Conservation (phyloP, 768 basidiomycete species). For the Suillus weaverae region DNA sequence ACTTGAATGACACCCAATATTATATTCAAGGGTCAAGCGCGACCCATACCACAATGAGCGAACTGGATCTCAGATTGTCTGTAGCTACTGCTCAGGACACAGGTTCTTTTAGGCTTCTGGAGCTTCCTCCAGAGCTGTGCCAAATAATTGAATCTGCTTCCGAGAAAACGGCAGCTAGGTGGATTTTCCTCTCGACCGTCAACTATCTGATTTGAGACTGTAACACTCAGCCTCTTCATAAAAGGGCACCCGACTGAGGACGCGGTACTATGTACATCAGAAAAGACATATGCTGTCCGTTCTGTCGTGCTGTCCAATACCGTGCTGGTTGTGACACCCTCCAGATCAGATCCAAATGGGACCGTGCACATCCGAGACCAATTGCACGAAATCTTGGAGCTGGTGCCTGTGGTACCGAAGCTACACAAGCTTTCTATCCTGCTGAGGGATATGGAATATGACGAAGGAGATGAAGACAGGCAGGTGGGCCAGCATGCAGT, state of each 20-base stretch:
- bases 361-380: constrained; percentile 74
- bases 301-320: constrained; percentile 91
- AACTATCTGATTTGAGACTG: neutral
- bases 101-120: constrained; percentile 66
- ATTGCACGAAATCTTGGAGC: constrained; percentile 81
- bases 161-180: constrained; percentile 15
- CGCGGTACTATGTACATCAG: constrained; percentile 83
- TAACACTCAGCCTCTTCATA: constrained; percentile 57
- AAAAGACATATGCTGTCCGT: constrained; percentile 80
- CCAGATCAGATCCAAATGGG: constrained; percentile 35
- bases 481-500: constrained; percentile 21
- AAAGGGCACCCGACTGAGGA: constrained; percentile 83
- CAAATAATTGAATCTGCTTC: constrained; percentile 57
- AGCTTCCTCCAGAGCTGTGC: constrained; percentile 71
- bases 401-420: constrained; percentile 74
- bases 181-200: neutral
- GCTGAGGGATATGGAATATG: constrained; percentile 67
- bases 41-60: constrained; percentile 18
- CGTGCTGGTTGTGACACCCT: constrained; percentile 67
- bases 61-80: constrained; percentile 52
- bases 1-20: neutral
- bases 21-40: too few species aligned
- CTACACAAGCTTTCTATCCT: constrained; percentile 63
- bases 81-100: constrained; percentile 45
- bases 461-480: constrained; percentile 56